Conservation (phyloP, 495 filamentous ascomycete genomes). For the Astrothelium subdiscretum region DNA sequence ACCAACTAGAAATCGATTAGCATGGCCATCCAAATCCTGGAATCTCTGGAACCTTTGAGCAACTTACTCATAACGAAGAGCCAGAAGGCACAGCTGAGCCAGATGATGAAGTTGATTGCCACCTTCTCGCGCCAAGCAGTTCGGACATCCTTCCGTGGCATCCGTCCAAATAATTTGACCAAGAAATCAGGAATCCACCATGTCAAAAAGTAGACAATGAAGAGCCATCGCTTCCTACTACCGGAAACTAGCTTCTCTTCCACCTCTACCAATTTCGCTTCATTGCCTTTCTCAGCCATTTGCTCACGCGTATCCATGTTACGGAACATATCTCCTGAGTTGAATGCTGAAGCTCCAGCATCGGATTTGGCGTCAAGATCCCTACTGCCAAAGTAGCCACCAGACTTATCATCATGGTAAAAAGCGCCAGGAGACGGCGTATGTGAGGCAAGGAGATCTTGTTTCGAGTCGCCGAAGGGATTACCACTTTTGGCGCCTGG, state of each 20-base stretch:
- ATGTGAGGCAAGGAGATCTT: constrained; percentile 49
- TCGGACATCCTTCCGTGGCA: constrained; percentile 88
- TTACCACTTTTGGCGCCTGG: constrained; percentile 31
- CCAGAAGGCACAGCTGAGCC: constrained; percentile 67
- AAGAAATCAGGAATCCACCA: constrained; percentile 79
- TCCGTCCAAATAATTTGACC: constrained; percentile 66
- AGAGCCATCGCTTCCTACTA: constrained; percentile 86
- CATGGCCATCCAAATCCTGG: constrained; percentile 7
- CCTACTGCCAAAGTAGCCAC: constrained; percentile 70
- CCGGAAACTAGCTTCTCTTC: constrained; percentile 67
- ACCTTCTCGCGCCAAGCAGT: constrained; percentile 94
- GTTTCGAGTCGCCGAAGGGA: constrained; percentile 56
- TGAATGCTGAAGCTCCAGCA: constrained; percentile 76
- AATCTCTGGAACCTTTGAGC: constrained; percentile 23
- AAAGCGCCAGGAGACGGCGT: constrained; percentile 47
- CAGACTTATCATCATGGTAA: constrained; percentile 60
- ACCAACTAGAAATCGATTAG: constrained; percentile 36
- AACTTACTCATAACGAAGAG: constrained; percentile 57
- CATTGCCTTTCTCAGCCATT: constrained; percentile 91
- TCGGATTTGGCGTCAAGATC: constrained; percentile 83
- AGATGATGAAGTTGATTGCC: constrained; percentile 97
- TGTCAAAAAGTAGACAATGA: constrained; percentile 74
- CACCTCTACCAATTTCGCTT: constrained; percentile 80
- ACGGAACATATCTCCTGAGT: constrained; percentile 92
- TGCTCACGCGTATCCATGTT: constrained; percentile 88